These are phyloP conservation scores for Cladorrhinum sp. DNA, from an alignment of 2,329 filamentous ascomycete genomes.

Conservation along the genomic window DNA sequence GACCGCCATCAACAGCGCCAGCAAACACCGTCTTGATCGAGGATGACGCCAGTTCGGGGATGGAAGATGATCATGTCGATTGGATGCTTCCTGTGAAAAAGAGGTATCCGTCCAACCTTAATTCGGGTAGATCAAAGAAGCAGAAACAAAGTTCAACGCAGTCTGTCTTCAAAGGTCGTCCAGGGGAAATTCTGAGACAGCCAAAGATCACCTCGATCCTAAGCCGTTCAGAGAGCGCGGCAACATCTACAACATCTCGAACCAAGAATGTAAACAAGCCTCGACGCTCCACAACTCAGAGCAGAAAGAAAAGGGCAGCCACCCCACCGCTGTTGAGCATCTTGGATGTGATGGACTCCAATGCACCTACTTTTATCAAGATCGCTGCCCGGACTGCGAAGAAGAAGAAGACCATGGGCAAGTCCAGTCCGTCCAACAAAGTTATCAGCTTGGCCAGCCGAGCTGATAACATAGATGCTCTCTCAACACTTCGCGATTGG, in stretches of 20 bases:
- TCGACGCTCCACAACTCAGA: constrained; percentile 12
- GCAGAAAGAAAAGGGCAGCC: constrained; percentile 12
- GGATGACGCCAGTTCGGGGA: constrained; percentile 32
- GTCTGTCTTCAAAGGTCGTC: constrained; percentile 31
- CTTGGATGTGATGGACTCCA: constrained; percentile 54
- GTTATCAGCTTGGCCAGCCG: constrained; percentile 59
- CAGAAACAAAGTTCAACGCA: constrained; percentile 31
- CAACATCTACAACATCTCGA: neutral
- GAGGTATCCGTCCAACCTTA: constrained; percentile 32
- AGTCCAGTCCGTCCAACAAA: constrained; percentile 54
- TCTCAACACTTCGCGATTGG: constrained; percentile 54
- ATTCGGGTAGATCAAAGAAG: constrained; percentile 32
- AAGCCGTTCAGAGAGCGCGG: constrained; percentile 20
- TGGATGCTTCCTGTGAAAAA: constrained; percentile 47
- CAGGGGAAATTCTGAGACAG: constrained; percentile 28
- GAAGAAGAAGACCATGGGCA: constrained; percentile 47
- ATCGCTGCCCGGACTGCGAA: constrained; percentile 59
- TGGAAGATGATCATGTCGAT: constrained; percentile 54
- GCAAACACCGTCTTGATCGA: constrained; percentile 9
- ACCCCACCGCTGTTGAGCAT: constrained; percentile 55
- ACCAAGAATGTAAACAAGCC: constrained; percentile 11
- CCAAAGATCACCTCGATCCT: constrained; percentile 33
- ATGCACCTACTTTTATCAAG: constrained; percentile 57
- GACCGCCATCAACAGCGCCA: neutral
- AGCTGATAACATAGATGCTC: constrained; percentile 58